phyloP scores from a whole-genome alignment of 139 green algal species.

The Desmodesmus armatus region DNA sequence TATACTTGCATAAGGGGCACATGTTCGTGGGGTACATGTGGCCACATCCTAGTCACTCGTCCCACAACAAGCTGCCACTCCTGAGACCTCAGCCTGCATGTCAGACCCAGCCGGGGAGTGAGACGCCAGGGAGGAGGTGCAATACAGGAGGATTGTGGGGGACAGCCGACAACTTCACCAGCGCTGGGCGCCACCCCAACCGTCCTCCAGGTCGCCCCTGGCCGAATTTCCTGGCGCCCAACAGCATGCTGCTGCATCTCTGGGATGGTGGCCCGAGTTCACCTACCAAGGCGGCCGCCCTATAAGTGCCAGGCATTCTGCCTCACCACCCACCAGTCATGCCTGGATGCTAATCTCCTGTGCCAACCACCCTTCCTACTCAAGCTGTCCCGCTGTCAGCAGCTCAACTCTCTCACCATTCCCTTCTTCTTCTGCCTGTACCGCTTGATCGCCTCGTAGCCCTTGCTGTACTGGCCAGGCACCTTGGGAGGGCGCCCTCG shows the following conservation, averaged over 20 bases:
- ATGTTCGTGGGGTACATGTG: background rate
- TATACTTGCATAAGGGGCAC: background rate
- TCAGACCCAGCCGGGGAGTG: background rate
- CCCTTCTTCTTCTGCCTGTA: slow-evolving; percentile 33
- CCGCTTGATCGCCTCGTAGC: slow-evolving; percentile 34
- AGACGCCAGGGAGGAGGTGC: too few relatives aligned
- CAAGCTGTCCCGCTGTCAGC: background rate
- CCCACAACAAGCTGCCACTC: too few relatives aligned
- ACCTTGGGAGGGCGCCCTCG: slow-evolving; percentile 6
- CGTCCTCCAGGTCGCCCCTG: too few relatives aligned
- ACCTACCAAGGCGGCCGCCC: too few relatives aligned
- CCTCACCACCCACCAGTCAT: too few relatives aligned
- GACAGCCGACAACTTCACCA: too few relatives aligned
- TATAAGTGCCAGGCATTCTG: too few relatives aligned
- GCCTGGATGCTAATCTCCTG: background rate
- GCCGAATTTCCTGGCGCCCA: too few relatives aligned
- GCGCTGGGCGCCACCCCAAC: too few relatives aligned
- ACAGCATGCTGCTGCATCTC: too few relatives aligned
- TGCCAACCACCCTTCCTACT: background rate
- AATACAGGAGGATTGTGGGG: too few relatives aligned
- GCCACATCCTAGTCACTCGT: background rate
- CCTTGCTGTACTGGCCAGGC: slow-evolving; percentile 17
- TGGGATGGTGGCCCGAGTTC: too few relatives aligned
- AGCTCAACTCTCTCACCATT: slow-evolving; percentile 17
- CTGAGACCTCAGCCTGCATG: background rate